Conservation (phyloP, 257 asterid species). For the Nicotiana undulata region DNA sequence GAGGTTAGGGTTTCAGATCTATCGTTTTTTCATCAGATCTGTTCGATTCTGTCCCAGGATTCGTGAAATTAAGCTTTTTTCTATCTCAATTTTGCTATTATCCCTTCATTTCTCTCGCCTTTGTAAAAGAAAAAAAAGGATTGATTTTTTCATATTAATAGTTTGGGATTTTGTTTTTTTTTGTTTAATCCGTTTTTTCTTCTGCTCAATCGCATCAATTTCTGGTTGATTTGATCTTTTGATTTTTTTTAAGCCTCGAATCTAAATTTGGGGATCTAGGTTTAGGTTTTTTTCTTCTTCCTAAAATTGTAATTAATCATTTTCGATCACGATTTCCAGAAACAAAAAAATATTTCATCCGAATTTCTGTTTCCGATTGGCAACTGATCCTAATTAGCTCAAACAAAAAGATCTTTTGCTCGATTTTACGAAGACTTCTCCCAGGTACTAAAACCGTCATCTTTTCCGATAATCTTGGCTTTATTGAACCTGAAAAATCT, state of each 20-base stretch:
- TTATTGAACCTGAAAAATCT: neutral
- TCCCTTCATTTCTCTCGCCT: neutral
- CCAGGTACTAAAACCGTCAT: neutral
- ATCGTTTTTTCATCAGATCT: slow-evolving; percentile 8
- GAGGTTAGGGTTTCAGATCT: slow-evolving; percentile 25
- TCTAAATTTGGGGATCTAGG: slow-evolving; percentile 15
- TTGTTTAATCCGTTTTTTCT: neutral
- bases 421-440: neutral
- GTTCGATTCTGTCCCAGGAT: neutral
- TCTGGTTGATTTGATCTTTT: neutral
- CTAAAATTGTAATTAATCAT: neutral
- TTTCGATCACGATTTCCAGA: neutral
- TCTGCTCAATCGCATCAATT: neutral
- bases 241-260: neutral
- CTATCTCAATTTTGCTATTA: neutral
- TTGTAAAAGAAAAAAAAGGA: neutral
- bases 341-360: neutral
- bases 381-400: neutral
- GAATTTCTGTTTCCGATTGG: neutral
- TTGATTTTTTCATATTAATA: neutral
- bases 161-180: neutral
- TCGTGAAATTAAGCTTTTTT: neutral
- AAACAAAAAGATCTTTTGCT: neutral
- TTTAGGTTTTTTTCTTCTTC: neutral
- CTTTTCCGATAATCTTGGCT: neutral